Evolutionary conservation across 192 early-diverging fungal genomes (phyloP), one percentile per base, ranked within the genome.

Genomic region (Backusella parvicylindrica): DNA sequence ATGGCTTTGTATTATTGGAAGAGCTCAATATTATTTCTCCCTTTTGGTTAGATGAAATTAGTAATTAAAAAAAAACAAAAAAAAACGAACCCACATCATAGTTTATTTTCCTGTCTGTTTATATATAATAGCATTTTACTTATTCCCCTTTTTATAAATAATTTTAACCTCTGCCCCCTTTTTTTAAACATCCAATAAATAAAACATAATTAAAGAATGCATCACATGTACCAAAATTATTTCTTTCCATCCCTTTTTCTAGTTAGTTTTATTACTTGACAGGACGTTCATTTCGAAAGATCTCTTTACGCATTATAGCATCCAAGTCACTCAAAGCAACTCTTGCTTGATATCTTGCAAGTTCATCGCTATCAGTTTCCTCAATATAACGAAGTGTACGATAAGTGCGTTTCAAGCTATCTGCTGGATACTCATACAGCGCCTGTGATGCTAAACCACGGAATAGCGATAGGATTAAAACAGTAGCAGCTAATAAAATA

Each of bases 281-380:
- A 70, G 68, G 40, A 7, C 16, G 26, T 31, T 70, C 38, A 50
- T 56, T 69, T 18, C 50, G 53, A 41, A 83, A 83, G 0, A 83
- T 56, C 49, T 83, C 75, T 18, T 68, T 73, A 11, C 90, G 80
- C 75, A 93, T 80, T 15, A 89, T 83, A 0, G 82, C 86, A 75
- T 89, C 87, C 37, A 96, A 75, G 35, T 95, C 95, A 35, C 84
- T 89, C 33, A 95, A 79, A 0, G 89, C 92, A 15, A 89, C 75
- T 37, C 91, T 82, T 8, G 94, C 92, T 63, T 97, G 91, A 56
- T 87, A 78, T 41, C 90, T 81, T 26, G 88, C 89, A 37, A 96
- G 70, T 36, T 93, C 87, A 78, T 97, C 95, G 1, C 80, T 40
- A 72, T 97, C 94, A 0, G 83, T 87, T 7, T 86, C 83, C 68